Evolutionary conservation across 257 asterid genomes (phyloP), one percentile per base, ranked within the genome.

Genomic region (Gentiana straminea): DNA sequence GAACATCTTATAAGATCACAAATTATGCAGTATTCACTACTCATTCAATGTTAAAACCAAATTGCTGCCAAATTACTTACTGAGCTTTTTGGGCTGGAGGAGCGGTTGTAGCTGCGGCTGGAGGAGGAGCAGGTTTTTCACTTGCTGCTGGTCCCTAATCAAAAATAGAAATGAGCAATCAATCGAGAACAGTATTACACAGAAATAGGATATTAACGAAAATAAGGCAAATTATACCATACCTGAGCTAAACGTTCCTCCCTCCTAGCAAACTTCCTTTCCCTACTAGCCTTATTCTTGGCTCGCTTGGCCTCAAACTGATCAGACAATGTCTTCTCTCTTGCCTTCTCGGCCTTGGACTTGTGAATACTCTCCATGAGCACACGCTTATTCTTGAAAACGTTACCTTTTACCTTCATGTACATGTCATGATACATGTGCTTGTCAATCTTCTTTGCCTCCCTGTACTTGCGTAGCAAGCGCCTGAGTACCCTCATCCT

Each of bases 351-450:
- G n/a, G 96, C 96, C 94, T 90, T 90, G 4, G 96, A 73, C 74
- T 82, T 86, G 83, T 90, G 97, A 52, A 90, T 90, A 61, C 86
- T 90, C 70, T 90, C 97, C 96, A 90, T 90, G 77, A 90, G 74
- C 33, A 90, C 96, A 62, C 96, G 89, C 59, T 90, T 90, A 77
- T 90, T 90, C 85, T 90, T 90, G 73, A 84, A 90, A 34, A 90
- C 98, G 58, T 90, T 90, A 76, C 97, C 97, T 82, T 90, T 90
- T 1, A 90, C 97, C 91, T 70, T 84, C 97, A 90, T 90, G 82
- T 86, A 90, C 97, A 90, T 90, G 68, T 90, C 97, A 60, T 90
- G 97, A 36, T 90, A 90, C 98, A 90, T 86, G 76, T 90, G 98
- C 69, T 71, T 82, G 83, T 90, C 98, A 37, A 90, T 90, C 80